phyloP scores from a whole-genome alignment of 768 basidiomycete genomes.

The Russula brevipes region DNA sequence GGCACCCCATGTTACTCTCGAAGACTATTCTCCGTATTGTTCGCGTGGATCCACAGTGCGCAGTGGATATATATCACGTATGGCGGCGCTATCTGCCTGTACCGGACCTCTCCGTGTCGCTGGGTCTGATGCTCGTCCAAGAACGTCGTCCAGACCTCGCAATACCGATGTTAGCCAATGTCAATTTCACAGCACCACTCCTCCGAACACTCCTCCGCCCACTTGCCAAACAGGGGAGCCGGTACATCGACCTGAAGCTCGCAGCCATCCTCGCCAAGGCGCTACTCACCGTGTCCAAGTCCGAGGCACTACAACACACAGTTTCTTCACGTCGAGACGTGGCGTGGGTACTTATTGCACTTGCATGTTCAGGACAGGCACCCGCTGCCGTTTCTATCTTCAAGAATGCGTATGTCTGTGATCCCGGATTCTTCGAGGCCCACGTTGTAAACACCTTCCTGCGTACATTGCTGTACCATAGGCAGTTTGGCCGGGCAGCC shows the following conservation, averaged over 20 bases:
- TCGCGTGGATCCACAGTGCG: conserved; percentile 17
- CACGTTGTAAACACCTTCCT: conserved; percentile 36
- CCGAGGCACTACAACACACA: conserved; percentile 35
- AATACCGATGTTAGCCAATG: conserved; percentile 10
- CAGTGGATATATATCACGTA: conserved; percentile 12
- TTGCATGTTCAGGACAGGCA: conserved; percentile 37
- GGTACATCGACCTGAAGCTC: conserved; percentile 19
- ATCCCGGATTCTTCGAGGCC: conserved; percentile 39
- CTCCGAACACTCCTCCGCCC: conserved; percentile 33
- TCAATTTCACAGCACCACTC: conserved; percentile 9
- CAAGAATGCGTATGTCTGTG: conserved; percentile 34
- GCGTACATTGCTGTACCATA: conserved; percentile 37
- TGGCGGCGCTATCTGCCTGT: conserved; percentile 22
- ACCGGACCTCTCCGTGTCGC: conserved; percentile 8
- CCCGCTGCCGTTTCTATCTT: conserved; percentile 38
- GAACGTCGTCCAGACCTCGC: conserved; percentile 23
- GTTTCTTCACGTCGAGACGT: conserved; percentile 37
- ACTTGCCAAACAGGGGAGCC: conserved; percentile 13
- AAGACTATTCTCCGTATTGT: conserved; percentile 16
- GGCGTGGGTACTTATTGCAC: conserved; percentile 36
- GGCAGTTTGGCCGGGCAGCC: conserved; percentile 37
- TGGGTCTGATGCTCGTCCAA: conserved; percentile 17
- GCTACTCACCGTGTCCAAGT: conserved; percentile 36
- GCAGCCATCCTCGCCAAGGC: conserved; percentile 17
- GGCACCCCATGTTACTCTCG: conserved; percentile 21